Base-by-base conservation (phyloP, 345 rosid genomes). In the Euphorbia peplus region DNA sequence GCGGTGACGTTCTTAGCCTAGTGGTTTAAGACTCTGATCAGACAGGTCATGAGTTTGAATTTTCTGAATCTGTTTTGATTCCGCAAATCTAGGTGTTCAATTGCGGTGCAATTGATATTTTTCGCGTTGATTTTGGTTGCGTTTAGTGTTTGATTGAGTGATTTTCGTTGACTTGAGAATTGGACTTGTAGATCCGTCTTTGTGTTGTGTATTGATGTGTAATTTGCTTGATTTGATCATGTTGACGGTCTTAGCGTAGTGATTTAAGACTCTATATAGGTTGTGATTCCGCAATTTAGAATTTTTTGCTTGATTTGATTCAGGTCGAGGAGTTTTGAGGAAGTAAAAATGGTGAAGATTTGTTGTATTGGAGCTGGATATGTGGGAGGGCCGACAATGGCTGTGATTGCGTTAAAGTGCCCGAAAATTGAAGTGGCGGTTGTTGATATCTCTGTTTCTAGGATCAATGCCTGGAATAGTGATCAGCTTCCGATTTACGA, bases 291-390 rank as follows among this genome's bases (percentile, higher is more conserved):
- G n/a, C n/a, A n/a, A n/a, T n/a, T n/a, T n/a, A n/a, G n/a, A n/a
- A n/a, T n/a, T n/a, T 8, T 13, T 41, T 18, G 19, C 19, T 26
- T 48, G 21, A 39, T 13, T 62, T 60, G 13, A 22, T 78, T 44
- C 64, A 74, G 82, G 72, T 62, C 48, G 10, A 47, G 42, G 58
- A 60, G 50, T 63, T 66, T 13, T n/a, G n/a, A 70, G 10, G 16
- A 63, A 76, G 26, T 59, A 56, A 83, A 80, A 76, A 92, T 92
- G 98, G 98, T 92, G 90, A 92, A 92, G 87, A 85, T 92, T 73
- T 92, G 96, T 64, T 92, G 98, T 76, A 92, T 92, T 63, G 98
- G 98, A 78, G 98, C 98, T 58, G 98, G 98, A 10, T 92, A 92
- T 75, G 98, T 92, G 0, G 98, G 98, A 15, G 98, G 98, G 55